Evolutionary conservation across 257 asterid genomes (phyloP), one percentile per base, ranked within the genome.

Genomic region (Solanum virginianum): DNA sequence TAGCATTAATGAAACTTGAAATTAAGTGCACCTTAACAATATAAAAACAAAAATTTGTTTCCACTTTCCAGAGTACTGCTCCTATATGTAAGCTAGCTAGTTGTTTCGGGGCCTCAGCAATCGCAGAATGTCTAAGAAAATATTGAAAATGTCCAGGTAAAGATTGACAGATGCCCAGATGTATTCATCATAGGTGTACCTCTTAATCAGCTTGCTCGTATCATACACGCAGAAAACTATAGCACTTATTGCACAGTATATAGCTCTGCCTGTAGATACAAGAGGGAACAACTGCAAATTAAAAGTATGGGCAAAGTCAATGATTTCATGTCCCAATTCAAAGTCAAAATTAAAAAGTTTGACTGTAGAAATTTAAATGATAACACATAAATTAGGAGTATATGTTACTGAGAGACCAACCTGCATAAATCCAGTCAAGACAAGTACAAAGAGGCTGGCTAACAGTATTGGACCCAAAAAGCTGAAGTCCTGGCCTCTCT

Each of bases 141-240:
- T 91, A 84, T 97, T 97, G 84, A 97, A 98, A 80, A 97, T 88
- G 70, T 97, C 98, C 79, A 97, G 92, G 54, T 97, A 97, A 59
- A 97, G 98, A 72, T 93, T 92, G 85, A 97, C 98, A 2, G 99
- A 95, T 65, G 98, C 98, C 99, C 99, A 97, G 86, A 95, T 94
- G 83, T 97, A 97, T 88, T 97, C 92, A 55, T 97, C 98, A 81
- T 97, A 95, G 20, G 96, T 93, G 91, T 92, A 97, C 66, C 97
- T 94, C 95, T 95, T 97, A 91, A 95, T 97, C 91, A 97, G 89
- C 92, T 94, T 94, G 62, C 92, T 91, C 0, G 99, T 97, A 65
- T 97, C 98, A 56, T 88, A 97, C 54, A 95, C 98, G 0, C 97
- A 94, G 91, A 97, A 97, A 66, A 95, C 88, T 83, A 97, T 95